These are phyloP conservation scores for Cynara cardunculus DNA, from an alignment of 129 eudicot genomes.

Conservation along the genomic window DNA sequence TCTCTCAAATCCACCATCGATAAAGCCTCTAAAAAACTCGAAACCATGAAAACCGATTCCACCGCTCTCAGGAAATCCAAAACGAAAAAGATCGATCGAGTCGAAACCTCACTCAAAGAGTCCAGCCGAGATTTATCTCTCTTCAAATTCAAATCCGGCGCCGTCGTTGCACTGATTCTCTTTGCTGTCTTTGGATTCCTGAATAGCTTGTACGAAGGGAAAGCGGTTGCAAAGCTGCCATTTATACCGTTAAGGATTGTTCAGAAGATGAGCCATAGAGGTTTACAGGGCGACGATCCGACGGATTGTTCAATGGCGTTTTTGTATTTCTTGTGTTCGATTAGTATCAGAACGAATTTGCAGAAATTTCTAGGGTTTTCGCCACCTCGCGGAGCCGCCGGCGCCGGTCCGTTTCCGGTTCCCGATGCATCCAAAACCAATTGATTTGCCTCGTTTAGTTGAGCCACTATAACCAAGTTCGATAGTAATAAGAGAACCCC, in stretches of 20 bases:
- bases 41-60: constrained; percentile 53
- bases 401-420: constrained; percentile 50
- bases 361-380: constrained; percentile 61
- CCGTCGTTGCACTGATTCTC: constrained; percentile 26
- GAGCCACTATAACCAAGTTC: not conserved
- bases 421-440: constrained; percentile 42
- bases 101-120: constrained; percentile 47
- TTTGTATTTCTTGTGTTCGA: constrained; percentile 48
- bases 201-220: constrained; percentile 48
- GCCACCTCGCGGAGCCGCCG: constrained; percentile 59
- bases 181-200: constrained; percentile 50
- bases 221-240: constrained; percentile 49
- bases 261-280: constrained; percentile 64
- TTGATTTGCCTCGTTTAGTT: constrained; percentile 17
- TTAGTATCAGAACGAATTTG: constrained; percentile 56
- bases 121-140: constrained; percentile 50
- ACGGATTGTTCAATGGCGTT: constrained; percentile 74
- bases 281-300: constrained; percentile 44
- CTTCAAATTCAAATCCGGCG: constrained; percentile 42
- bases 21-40: constrained; percentile 75
- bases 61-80: constrained; percentile 19
- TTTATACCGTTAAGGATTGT: constrained; percentile 42
- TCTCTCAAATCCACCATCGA: constrained; percentile 72
- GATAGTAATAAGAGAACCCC: not conserved
- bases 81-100: constrained; percentile 48